Evolutionary conservation across 2,329 filamentous ascomycete species (phyloP).

Genomic region (Parastagonospora avenae): DNA sequence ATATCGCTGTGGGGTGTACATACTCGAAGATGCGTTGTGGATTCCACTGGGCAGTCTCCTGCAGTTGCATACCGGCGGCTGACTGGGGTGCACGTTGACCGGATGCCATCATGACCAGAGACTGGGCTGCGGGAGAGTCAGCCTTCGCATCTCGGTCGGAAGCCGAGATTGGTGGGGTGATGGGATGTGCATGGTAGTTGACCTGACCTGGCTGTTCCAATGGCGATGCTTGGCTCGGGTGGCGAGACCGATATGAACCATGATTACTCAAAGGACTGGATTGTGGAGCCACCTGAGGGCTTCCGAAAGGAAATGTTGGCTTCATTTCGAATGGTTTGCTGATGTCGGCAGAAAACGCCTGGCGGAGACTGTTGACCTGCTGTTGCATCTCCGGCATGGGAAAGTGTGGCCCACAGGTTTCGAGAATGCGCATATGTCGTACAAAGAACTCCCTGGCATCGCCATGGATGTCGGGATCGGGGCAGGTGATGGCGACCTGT

Average conservation of each 20-base stretch:
- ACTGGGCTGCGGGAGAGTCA: conserved; percentile 75
- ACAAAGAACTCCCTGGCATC: conserved; percentile 90
- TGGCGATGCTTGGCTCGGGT: conserved; percentile 53
- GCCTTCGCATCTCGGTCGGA: conserved; percentile 74
- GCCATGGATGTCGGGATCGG: conserved; percentile 82
- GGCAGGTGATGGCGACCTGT: conserved; percentile 89
- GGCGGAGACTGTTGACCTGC: conserved; percentile 85
- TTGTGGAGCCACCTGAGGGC: conserved; percentile 67
- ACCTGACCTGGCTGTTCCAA: conserved; percentile 62
- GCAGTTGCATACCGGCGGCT: conserved; percentile 62
- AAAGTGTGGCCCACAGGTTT: conserved; percentile 81
- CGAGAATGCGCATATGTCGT: conserved; percentile 90
- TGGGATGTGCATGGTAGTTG: conserved; percentile 71
- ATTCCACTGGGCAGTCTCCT: conserved; percentile 76
- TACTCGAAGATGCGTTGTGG: conserved; percentile 89
- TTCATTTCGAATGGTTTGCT: conserved; percentile 88
- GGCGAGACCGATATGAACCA: conserved; percentile 56
- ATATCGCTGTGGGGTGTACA: conserved; percentile 47
- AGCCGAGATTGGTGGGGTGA: conserved; percentile 79
- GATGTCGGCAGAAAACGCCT: conserved; percentile 87
- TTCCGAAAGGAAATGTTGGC: conserved; percentile 83
- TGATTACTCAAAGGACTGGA: conserved; percentile 66
- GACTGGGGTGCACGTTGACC: conserved; percentile 58
- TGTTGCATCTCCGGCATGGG: conserved; percentile 88
- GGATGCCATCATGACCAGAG: conserved; percentile 71